Evolutionary conservation across 805 yeast genomes (phyloP).

Genomic region (Wickerhamiella parazyma): DNA sequence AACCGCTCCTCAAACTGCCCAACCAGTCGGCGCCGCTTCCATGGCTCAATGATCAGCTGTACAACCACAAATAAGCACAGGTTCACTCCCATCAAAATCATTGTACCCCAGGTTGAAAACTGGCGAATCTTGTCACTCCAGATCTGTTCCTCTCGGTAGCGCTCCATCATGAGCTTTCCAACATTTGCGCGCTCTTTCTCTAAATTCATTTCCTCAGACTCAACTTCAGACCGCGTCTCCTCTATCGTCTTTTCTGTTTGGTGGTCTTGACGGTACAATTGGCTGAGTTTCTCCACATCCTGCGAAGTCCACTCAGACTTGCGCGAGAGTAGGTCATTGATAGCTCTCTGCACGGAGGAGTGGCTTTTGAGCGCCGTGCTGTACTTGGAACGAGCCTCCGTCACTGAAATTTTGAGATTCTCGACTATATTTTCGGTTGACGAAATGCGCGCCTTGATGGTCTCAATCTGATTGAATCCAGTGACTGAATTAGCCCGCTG

Average conservation of each 20-base stretch:
- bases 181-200: conserved; percentile 42
- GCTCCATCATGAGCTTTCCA: conserved; percentile 62
- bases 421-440: conserved; percentile 38
- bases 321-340: conserved; percentile 75
- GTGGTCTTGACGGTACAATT: conserved; percentile 69
- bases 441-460: conserved; percentile 49
- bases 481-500: conserved; percentile 77
- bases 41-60: conserved; percentile 83
- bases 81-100: conserved; percentile 78
- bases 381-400: conserved; percentile 28
- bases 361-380: conserved; percentile 29
- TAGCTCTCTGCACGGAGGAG: conserved; percentile 61
- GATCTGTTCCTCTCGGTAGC: conserved; percentile 93
- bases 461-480: conserved; percentile 74
- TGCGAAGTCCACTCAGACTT: conserved; percentile 66
- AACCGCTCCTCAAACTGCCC: conserved; percentile 75
- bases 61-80: conserved; percentile 63
- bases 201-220: conserved; percentile 34
- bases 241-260: conserved; percentile 48
- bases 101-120: conserved; percentile 95
- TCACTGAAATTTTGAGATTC: conserved; percentile 37
- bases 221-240: conserved; percentile 42
- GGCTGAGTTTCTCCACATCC: conserved; percentile 78
- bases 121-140: conserved; percentile 96
- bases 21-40: conserved; percentile 75